Conservation (phyloP, 352 stramenopile species). For the Phytophthora ohioensis region DNA sequence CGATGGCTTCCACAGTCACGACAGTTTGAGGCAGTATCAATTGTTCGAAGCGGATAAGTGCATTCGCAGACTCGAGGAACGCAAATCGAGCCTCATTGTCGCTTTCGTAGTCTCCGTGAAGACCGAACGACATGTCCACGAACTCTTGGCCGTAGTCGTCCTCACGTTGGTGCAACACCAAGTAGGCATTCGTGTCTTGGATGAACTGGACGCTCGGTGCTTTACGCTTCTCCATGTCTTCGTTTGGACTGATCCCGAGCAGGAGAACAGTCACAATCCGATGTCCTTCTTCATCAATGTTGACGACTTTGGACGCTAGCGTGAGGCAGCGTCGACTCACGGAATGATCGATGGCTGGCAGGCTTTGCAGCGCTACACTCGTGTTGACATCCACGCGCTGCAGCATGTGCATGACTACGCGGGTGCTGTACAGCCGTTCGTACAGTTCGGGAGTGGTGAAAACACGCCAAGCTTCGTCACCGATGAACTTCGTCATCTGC, state of each 20-base stretch:
- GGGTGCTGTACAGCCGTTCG: constrained; percentile 30
- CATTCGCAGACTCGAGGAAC: constrained; percentile 34
- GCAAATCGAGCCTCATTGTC: constrained; percentile 37
- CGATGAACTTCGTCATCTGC: constrained; percentile 18
- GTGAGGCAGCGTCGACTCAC: constrained; percentile 34
- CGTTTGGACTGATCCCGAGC: constrained; percentile 32
- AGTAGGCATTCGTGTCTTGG: constrained; percentile 40
- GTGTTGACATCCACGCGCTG: constrained; percentile 39
- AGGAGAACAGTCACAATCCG: constrained; percentile 21
- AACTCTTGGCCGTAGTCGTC: constrained; percentile 16
- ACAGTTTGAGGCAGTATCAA: constrained; percentile 32
- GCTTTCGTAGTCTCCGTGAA: constrained; percentile 26
- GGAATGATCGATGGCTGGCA: constrained; percentile 31
- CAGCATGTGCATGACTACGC: constrained; percentile 36
- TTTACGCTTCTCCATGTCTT: constrained; percentile 17
- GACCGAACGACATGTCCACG: constrained; percentile 43
- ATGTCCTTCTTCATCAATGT: constrained; percentile 22
- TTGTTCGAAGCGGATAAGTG: constrained; percentile 49
- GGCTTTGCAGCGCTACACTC: constrained; percentile 39
- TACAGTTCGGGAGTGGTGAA: constrained; percentile 42
- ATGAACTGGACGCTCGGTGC: constrained; percentile 30
- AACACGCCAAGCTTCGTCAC: constrained; percentile 35
- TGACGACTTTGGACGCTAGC: constrained; percentile 34
- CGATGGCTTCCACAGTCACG: background rate
- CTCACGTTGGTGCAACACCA: constrained; percentile 31